phyloP scores from a whole-genome alignment of 768 basidiomycete genomes.

The Leccinellum luteum region DNA sequence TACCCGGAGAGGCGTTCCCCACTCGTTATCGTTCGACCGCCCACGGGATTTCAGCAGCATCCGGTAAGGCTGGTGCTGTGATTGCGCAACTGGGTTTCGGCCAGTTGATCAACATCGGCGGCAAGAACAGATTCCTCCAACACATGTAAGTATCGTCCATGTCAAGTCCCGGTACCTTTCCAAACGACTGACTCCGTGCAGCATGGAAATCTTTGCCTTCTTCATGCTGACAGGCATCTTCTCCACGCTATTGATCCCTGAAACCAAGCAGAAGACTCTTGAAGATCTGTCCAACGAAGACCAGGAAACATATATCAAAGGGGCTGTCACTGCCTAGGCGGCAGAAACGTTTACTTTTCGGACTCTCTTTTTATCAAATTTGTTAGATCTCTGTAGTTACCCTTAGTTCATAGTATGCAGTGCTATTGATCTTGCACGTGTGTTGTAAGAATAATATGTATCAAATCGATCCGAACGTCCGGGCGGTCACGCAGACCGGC shows the following conservation, averaged over 20 bases:
- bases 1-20: constrained; percentile 84
- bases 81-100: constrained; percentile 77
- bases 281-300: constrained; percentile 75
- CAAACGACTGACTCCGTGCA: constrained; percentile 22
- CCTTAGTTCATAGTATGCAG: constrained; percentile 7
- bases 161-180: not conserved
- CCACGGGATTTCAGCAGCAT: constrained; percentile 81
- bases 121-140: constrained; percentile 54
- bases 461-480: not conserved
- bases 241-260: constrained; percentile 77
- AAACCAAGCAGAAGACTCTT: constrained; percentile 65
- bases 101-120: constrained; percentile 66
- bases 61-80: constrained; percentile 82
- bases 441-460: not conserved
- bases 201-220: constrained; percentile 76
- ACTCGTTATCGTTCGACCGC: constrained; percentile 86
- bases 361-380: not conserved
- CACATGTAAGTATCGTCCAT: constrained; percentile 55
- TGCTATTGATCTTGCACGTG: not conserved
- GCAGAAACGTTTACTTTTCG: not conserved
- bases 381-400: not conserved
- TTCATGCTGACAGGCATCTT: constrained; percentile 86
- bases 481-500: not conserved
- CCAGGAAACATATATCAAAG: constrained; percentile 56
- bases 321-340: constrained; percentile 12